Conservation (phyloP, 768 basidiomycete species). For the Lenzites betulinus region DNA sequence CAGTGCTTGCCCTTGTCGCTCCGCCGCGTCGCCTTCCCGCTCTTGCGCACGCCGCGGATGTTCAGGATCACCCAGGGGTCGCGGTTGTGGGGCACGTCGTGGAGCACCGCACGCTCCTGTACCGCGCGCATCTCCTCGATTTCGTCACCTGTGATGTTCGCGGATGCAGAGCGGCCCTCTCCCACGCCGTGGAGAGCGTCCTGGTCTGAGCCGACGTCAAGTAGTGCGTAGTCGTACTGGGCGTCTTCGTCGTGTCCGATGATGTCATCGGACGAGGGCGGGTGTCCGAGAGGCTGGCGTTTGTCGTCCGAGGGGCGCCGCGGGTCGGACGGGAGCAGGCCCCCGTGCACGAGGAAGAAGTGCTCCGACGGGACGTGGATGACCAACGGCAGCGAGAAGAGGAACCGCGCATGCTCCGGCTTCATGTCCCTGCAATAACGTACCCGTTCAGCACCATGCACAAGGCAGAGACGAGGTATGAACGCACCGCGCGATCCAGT, state of each 20-base stretch:
- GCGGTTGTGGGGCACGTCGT: conserved; percentile 70
- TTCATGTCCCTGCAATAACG: conserved; percentile 49
- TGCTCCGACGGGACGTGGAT: conserved; percentile 78
- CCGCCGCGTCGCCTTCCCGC: conserved; percentile 41
- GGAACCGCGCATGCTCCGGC: conserved; percentile 65
- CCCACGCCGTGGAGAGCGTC: neutral
- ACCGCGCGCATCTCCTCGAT: conserved; percentile 45
- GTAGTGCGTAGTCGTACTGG: conserved; percentile 16
- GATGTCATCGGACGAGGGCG: conserved; percentile 43
- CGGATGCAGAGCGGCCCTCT: neutral
- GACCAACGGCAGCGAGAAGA: conserved; percentile 70
- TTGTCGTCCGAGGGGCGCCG: conserved; percentile 46
- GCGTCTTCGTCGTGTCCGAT: neutral
- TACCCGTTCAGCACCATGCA: conserved; percentile 5
- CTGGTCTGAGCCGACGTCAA: neutral
- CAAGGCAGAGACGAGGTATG: neutral
- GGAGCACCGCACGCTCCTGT: conserved; percentile 72
- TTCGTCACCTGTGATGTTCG: neutral
- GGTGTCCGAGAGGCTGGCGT: conserved; percentile 70
- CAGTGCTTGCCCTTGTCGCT: conserved; percentile 64
- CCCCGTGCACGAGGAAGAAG: conserved; percentile 80
- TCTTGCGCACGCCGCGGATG: conserved; percentile 54
- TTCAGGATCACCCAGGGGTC: conserved; percentile 79
- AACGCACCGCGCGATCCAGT: conserved; percentile 63
- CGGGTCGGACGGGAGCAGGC: conserved; percentile 76